Percentiles rank a stretch among this genome's conserved stretches.
Evolutionary conservation across 1,284 basidiomycete genomes (phyloP).

Genomic region (Schizophyllum commune): DNA sequence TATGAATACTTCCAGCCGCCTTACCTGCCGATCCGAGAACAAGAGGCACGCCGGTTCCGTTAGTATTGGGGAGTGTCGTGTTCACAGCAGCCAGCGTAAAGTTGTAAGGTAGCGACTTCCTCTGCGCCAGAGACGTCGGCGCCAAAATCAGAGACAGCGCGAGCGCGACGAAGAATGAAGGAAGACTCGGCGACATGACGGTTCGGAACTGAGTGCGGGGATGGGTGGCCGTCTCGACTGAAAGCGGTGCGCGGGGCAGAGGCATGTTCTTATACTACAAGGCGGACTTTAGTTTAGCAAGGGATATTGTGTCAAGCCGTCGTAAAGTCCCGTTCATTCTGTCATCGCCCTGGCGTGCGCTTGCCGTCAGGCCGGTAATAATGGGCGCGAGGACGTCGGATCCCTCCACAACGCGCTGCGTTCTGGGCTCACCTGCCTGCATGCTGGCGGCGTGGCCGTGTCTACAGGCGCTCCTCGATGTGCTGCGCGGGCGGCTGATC

Average conservation of each 20-base stretch:
- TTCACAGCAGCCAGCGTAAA: conserved; percentile 36
- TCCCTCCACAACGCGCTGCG: not conserved
- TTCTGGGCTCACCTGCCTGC: not conserved
- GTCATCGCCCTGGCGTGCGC: not conserved
- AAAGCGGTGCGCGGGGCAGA: not conserved
- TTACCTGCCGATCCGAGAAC: conserved; percentile 34
- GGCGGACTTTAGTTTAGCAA: not conserved
- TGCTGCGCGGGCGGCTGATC: no score
- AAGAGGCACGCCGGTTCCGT: conserved; percentile 31
- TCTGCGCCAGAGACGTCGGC: not conserved
- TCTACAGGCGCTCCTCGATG: not conserved
- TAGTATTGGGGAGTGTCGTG: conserved; percentile 24
- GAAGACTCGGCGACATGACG: not conserved
- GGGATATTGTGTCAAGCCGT: not conserved
- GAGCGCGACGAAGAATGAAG: not conserved
- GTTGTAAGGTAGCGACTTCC: conserved; percentile 20
- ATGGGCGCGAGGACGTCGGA: not conserved
- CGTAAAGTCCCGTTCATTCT: not conserved
- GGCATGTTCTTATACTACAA: not conserved
- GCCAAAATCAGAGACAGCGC: not conserved
- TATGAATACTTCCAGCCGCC: not conserved
- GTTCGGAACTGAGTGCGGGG: not conserved
- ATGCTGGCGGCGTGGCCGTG: not conserved
- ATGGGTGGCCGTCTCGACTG: not conserved
- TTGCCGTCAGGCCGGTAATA: not conserved